phyloP scores from a whole-genome alignment of 371 early-diverging fungal species.

The Dichotomocladium elegans region DNA sequence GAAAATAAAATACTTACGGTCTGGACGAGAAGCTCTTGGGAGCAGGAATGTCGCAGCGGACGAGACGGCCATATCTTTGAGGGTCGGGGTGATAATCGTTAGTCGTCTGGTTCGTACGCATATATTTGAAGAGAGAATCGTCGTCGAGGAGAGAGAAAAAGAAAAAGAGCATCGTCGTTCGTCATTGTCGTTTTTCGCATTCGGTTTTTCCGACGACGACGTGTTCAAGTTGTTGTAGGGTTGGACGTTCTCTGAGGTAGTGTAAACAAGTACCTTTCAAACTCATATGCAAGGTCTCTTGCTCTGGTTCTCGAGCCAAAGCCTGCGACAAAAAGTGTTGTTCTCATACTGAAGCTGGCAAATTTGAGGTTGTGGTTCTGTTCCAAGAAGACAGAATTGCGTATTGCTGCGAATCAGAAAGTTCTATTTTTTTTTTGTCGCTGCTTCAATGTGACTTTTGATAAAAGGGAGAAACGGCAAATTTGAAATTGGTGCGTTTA shows the following conservation, averaged over 20 bases:
- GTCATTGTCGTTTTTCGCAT: not conserved
- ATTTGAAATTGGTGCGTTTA: too few relatives aligned
- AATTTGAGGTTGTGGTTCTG: too few relatives aligned
- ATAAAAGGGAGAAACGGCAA: too few relatives aligned
- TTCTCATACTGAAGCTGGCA: constrained; percentile 32
- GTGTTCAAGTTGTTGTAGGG: not conserved
- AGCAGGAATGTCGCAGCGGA: constrained; percentile 83
- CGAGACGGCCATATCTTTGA: constrained; percentile 72
- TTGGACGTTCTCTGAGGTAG: not conserved
- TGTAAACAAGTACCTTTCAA: constrained; percentile 65
- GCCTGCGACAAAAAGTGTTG: constrained; percentile 73
- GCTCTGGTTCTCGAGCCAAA: constrained; percentile 69
- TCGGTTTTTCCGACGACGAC: not conserved
- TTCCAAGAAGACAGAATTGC: too few relatives aligned
- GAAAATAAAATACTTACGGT: constrained; percentile 51
- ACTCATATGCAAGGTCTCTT: constrained; percentile 79
- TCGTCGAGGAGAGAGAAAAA: not conserved
- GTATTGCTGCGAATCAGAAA: too few relatives aligned
- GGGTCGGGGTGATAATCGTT: not conserved
- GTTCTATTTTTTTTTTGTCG: too few relatives aligned
- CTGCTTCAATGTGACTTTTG: too few relatives aligned
- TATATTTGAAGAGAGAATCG: not conserved
- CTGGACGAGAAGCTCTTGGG: constrained; percentile 57
- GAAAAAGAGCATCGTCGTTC: not conserved
- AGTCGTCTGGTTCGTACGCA: not conserved